Percentiles rank a stretch among this genome's conserved stretches.
phyloP scores from a whole-genome alignment of 2,329 filamentous ascomycete species.

The Phialocephala subalpina region DNA sequence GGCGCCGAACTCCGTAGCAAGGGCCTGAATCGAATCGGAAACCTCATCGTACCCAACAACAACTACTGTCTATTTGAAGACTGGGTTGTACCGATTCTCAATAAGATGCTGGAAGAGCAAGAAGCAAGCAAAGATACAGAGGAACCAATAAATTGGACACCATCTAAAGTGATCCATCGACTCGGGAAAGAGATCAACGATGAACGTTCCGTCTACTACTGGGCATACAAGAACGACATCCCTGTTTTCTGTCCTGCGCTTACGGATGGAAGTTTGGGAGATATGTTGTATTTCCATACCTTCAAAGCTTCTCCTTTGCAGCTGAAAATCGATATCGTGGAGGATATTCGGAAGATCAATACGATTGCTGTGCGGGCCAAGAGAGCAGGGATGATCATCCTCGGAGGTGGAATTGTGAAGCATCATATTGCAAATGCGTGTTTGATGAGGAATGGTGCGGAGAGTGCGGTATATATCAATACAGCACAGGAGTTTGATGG shows the following conservation, averaged over 20 bases:
- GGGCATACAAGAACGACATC: constrained; percentile 96
- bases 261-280: constrained; percentile 92
- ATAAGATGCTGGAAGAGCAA: constrained; percentile 92
- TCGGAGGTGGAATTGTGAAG: constrained; percentile 95
- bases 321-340: constrained; percentile 88
- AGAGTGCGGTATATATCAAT: constrained; percentile 97
- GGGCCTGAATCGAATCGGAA: constrained; percentile 95
- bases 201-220: constrained; percentile 88
- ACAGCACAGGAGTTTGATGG: constrained; percentile 98
- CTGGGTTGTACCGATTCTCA: constrained; percentile 95
- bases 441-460: constrained; percentile 96
- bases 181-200: constrained; percentile 95
- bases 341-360: constrained; percentile 93
- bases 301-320: constrained; percentile 87
- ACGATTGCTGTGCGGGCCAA: constrained; percentile 88
- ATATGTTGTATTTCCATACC: constrained; percentile 99
- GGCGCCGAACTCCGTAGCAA: constrained; percentile 82
- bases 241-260: constrained; percentile 96
- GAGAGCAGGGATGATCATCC: constrained; percentile 91
- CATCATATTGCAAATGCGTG: constrained; percentile 99
- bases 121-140: constrained; percentile 77
- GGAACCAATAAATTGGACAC: constrained; percentile 86
- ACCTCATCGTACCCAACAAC: constrained; percentile 92
- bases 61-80: constrained; percentile 99
- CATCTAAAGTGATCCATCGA: constrained; percentile 88